A percentile compares a stretch with the other conserved stretches of the same genome.
These are phyloP conservation scores for Leishmania aethiopica DNA, from an alignment of 208 protist species.

Conservation along the genomic window DNA sequence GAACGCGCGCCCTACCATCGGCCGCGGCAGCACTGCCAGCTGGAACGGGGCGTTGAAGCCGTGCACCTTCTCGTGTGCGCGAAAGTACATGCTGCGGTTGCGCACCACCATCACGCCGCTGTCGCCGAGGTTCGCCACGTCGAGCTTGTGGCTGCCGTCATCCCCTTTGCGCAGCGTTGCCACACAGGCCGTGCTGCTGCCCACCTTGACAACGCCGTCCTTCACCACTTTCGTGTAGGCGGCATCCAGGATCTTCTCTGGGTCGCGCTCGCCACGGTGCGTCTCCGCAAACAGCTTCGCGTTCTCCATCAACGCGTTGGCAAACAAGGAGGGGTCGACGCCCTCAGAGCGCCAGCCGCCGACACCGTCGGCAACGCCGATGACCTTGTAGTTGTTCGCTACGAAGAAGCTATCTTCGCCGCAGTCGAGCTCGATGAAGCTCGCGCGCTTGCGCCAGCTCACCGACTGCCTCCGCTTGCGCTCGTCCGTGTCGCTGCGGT, in stretches of 20 bases:
- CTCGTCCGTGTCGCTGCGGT: conserved; percentile 88
- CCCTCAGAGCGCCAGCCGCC: conserved; percentile 88
- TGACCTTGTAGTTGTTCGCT: conserved; percentile 89
- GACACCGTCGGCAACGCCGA: conserved; percentile 93
- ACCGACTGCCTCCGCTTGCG: conserved; percentile 62
- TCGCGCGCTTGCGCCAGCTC: conserved; percentile 85
- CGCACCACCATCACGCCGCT: conserved; percentile 88
- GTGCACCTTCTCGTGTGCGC: conserved; percentile 89
- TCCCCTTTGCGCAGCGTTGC: conserved; percentile 61
- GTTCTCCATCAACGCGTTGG: conserved; percentile 92
- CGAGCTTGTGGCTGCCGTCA: conserved; percentile 62
- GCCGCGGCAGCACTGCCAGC: conserved; percentile 76
- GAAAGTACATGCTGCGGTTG: conserved; percentile 74
- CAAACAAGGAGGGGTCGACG: conserved; percentile 84
- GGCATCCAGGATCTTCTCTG: conserved; percentile 80
- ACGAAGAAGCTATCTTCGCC: conserved; percentile 95
- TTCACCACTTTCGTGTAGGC: conserved; percentile 82
- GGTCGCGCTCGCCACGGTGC: conserved; percentile 78
- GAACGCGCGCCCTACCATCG: conserved; percentile 74
- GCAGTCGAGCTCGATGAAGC: conserved; percentile 93
- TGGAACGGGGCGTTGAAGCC: conserved; percentile 94
- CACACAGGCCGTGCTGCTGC: conserved; percentile 91
- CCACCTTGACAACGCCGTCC: conserved; percentile 82
- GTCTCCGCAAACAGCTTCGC: conserved; percentile 89
- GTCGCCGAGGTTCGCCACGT: conserved; percentile 93